These are phyloP conservation scores for Phylloporus rhodoxanthus DNA, from an alignment of 768 basidiomycete species.

Conservation along the genomic window DNA sequence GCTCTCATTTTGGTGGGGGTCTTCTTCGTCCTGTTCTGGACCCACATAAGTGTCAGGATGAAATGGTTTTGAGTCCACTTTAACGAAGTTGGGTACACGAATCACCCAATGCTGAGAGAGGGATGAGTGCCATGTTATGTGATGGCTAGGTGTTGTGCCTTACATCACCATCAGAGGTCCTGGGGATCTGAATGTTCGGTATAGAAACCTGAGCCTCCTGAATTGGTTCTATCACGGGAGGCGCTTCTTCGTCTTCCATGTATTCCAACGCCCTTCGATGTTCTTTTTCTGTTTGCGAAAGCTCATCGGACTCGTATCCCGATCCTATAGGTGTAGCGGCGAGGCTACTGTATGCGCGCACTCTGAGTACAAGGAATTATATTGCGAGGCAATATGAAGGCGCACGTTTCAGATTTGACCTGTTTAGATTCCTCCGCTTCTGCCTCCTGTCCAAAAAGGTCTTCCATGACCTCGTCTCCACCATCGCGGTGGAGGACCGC, in stretches of 20 bases:
- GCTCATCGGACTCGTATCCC: slow-evolving; percentile 56
- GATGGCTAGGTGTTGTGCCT: slow-evolving; percentile 22
- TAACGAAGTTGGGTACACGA: slow-evolving; percentile 89
- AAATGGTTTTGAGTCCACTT: slow-evolving; percentile 84
- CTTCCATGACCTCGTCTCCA: slow-evolving; percentile 59
- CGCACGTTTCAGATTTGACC: slow-evolving; percentile 47
- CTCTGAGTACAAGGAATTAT: slow-evolving; percentile 16
- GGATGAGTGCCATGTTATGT: slow-evolving; percentile 5
- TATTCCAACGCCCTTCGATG: slow-evolving; percentile 72
- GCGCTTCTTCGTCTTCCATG: slow-evolving; percentile 67
- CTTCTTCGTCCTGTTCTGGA: slow-evolving; percentile 72
- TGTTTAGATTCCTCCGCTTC: slow-evolving; percentile 35
- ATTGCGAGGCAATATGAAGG: slow-evolving; percentile 1
- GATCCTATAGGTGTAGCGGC: slow-evolving; percentile 37
- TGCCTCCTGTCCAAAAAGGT: slow-evolving; percentile 74
- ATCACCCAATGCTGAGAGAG: slow-evolving; percentile 71
- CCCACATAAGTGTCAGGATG: slow-evolving; percentile 81
- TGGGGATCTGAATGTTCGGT: slow-evolving; percentile 82
- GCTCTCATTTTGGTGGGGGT: slow-evolving; percentile 49
- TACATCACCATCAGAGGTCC: slow-evolving; percentile 77
- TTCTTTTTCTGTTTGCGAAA: slow-evolving; percentile 54
- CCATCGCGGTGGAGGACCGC: slow-evolving; percentile 12
- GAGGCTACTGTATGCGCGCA: slow-evolving; percentile 28
- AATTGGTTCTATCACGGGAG: slow-evolving; percentile 48
- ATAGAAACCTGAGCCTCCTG: slow-evolving; percentile 68